phyloP scores from a whole-genome alignment of 345 rosid species.

The Salix viminalis region DNA sequence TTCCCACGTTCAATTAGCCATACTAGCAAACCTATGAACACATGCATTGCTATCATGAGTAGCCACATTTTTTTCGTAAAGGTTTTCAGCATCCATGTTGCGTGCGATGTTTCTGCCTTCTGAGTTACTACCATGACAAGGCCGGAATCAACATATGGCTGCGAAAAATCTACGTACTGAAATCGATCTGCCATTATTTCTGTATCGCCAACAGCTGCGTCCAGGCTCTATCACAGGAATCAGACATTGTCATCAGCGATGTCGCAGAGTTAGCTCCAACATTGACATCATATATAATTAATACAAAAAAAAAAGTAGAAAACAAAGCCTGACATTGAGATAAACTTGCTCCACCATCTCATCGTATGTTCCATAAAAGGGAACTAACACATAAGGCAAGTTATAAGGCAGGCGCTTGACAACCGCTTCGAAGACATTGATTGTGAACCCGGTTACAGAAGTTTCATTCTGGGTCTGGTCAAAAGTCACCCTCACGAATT shows the following conservation, averaged over 20 bases:
- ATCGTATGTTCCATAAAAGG: conserved; percentile 30
- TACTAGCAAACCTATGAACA: conserved; percentile 21
- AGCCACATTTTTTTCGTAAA: conserved; percentile 29
- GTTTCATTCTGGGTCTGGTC: conserved; percentile 16
- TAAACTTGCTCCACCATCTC: conserved; percentile 27
- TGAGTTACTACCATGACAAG: conserved; percentile 25
- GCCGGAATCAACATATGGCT: conserved; percentile 31
- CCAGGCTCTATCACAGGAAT: conserved; percentile 18
- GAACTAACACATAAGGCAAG: conserved; percentile 20
- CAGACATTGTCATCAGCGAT: too few species aligned
- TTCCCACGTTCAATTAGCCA: conserved; percentile 3
- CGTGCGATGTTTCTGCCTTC: conserved; percentile 13
- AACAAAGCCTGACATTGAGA: conserved; percentile 13
- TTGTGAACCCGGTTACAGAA: conserved; percentile 25
- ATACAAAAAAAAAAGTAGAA: too few species aligned
- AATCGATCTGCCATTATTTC: conserved; percentile 27
- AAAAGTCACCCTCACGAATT: conserved; percentile 26
- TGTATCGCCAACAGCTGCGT: conserved; percentile 35
- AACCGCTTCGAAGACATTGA: conserved; percentile 28
- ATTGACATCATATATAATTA: too few species aligned
- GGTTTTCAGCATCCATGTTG: conserved; percentile 25
- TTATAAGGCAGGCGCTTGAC: conserved; percentile 22
- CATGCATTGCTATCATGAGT: conserved; percentile 14
- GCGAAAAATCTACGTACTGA: conserved; percentile 27
- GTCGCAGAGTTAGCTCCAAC: too few species aligned